phyloP scores from a whole-genome alignment of 139 green algal species.

The Pleodorina starrii region DNA sequence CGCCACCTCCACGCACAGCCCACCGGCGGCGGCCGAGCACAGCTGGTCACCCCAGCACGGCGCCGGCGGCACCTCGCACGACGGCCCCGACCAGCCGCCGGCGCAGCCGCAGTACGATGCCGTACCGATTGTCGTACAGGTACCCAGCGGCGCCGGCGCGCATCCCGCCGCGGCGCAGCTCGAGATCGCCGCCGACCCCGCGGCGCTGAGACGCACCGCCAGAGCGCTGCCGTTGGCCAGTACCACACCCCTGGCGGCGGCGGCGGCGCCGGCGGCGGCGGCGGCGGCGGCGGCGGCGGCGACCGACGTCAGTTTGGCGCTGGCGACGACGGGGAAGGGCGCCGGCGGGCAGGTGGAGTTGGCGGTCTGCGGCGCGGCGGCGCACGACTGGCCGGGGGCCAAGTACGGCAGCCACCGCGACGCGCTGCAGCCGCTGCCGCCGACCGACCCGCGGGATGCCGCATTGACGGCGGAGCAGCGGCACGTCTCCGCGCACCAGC shows the following conservation, averaged over 20 bases:
- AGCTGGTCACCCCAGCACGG: constrained; percentile 1
- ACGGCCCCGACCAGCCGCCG: not conserved
- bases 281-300: not conserved
- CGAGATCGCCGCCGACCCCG: not conserved
- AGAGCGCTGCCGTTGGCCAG: not conserved
- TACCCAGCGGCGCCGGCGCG: not conserved
- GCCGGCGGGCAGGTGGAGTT: not conserved
- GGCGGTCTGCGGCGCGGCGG: not conserved
- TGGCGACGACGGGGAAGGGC: not conserved
- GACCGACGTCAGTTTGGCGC: not conserved
- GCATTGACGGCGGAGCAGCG: not conserved
- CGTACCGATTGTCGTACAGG: not conserved
- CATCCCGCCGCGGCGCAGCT: not conserved
- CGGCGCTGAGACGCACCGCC: not conserved
- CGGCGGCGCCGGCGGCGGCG: too few species aligned
- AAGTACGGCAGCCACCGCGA: not conserved
- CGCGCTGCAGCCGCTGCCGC: not conserved
- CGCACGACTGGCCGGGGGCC: not conserved
- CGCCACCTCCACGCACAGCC: not conserved
- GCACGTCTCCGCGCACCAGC: constrained; percentile 21
- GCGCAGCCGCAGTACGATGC: not conserved
- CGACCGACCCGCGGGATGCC: too few species aligned
- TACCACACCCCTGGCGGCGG: not conserved
- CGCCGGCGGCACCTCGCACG: not conserved
- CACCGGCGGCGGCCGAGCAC: not conserved